Evolutionary conservation across 129 eudicot species (phyloP).

Genomic region (Centrapalus pauciflorus): DNA sequence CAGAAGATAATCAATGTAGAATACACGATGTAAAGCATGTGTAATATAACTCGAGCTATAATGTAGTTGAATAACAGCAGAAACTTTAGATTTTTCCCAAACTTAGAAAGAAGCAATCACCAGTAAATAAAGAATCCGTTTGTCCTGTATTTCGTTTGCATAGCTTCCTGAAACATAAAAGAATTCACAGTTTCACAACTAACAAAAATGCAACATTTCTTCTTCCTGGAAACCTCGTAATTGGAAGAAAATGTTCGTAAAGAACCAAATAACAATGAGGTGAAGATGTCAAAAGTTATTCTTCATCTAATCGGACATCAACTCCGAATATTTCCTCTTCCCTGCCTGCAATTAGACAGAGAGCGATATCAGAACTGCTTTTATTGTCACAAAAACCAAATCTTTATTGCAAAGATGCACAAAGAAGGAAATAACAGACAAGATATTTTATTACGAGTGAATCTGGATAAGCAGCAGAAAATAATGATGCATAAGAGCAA

Average conservation of each 20-base stretch:
- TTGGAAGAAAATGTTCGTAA: not conserved
- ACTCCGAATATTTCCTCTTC: not conserved
- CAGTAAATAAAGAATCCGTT: no score
- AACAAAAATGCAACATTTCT: not conserved
- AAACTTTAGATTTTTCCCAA: no score
- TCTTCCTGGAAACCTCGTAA: not conserved
- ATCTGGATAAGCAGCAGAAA: no score
- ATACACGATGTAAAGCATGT: no score
- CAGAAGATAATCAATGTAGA: no score
- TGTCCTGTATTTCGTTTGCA: no score
- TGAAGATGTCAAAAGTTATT: not conserved
- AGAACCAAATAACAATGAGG: not conserved
- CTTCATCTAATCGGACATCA: not conserved
- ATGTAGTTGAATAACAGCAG: no score
- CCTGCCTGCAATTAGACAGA: not conserved
- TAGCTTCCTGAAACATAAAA: not conserved
- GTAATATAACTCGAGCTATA: no score
- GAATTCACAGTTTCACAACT: not conserved
- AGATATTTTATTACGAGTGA: not conserved
- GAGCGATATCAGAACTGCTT: not conserved
- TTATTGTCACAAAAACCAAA: not conserved
- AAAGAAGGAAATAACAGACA: no score
- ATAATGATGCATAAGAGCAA: no score
- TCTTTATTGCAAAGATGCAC: not conserved
- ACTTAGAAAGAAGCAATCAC: no score